Evolutionary conservation across 2,329 filamentous ascomycete species (phyloP).

Genomic region (Metarhizium guizhouense): DNA sequence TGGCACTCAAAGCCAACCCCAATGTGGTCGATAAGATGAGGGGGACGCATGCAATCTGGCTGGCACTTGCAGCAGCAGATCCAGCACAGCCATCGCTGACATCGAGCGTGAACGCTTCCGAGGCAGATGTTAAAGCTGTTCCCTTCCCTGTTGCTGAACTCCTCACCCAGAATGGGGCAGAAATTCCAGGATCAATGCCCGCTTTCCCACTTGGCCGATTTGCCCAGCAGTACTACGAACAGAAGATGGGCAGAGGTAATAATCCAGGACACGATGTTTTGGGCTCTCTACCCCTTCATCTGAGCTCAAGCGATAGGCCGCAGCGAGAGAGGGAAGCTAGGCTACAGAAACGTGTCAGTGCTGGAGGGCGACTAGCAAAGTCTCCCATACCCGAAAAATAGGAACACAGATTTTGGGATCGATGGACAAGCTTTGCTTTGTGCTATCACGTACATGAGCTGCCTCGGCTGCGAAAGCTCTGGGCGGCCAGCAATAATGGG

Average conservation of each 20-base stretch:
- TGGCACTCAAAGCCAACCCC: constrained; percentile 78
- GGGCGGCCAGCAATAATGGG: constrained; percentile 5
- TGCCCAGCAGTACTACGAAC: constrained; percentile 77
- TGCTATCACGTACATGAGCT: constrained; percentile 26
- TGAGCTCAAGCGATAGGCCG: constrained; percentile 37
- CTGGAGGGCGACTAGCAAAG: constrained; percentile 62
- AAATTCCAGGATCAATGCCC: constrained; percentile 66
- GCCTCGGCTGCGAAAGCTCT: constrained; percentile 16
- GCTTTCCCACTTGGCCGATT: constrained; percentile 76
- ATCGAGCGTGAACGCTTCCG: constrained; percentile 31
- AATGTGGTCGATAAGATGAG: constrained; percentile 81
- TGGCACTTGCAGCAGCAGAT: constrained; percentile 87
- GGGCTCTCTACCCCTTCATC: constrained; percentile 45
- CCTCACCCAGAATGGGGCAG: constrained; percentile 85
- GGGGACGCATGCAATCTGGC: constrained; percentile 79
- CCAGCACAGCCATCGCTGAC: constrained; percentile 64
- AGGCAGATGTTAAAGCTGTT: constrained; percentile 42
- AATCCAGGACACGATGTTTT: constrained; percentile 46
- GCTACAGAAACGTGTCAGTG: constrained; percentile 71
- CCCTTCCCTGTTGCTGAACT: constrained; percentile 88
- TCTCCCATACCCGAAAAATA: constrained; percentile 55
- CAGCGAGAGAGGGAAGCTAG: constrained; percentile 58
- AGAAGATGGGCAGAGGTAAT: constrained; percentile 49
- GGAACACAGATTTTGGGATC: constrained; percentile 33
- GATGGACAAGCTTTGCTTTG: constrained; percentile 27